Evolutionary conservation across 2,329 filamentous ascomycete species (phyloP), one percentile per base, ranked within the genome.

Genomic region (Paramyrothecium sp.): DNA sequence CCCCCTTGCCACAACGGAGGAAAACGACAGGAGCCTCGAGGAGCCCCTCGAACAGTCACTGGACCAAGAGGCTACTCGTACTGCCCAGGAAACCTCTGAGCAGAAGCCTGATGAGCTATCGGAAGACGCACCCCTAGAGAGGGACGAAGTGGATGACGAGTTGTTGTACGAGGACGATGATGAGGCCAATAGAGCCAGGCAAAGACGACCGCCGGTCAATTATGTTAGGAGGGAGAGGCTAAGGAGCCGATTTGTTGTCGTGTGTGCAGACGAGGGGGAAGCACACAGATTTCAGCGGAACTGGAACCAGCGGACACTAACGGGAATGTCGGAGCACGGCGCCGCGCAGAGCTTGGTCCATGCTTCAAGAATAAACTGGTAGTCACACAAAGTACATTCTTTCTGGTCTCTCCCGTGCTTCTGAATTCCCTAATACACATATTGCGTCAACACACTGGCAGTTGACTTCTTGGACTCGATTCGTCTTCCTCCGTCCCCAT

Each of bases 231-330:
- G 52, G 33, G 60, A 63, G 23, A 66, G 63, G 47, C 53, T 64
- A 2, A 34, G 54, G 20, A 57, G 63, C 4, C 68, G 71, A 5
- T 77, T 75, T 56, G 59, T 75, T 26, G 51, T 77, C 10, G 65
- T 68, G 2, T 75, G 69, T 56, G 60, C 65, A 17, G 66, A 67
- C 33, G 64, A 69, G 3, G 58, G 59, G 20, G 70, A 74, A 48
- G 76, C 75, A 2, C 67, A 72, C 59, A 67, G 75, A 16, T 78
- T 78, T 56, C 71, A 76, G 49, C 70, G 75, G n/a, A 61, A 61
- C 52, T 78, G 76, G 76, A 77, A 78, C 54, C 66, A 69, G 53
- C 71, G 71, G 23, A 65, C 62, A 51, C 54, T 76, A 5, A 60
- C 61, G 7, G 60, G 55, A 21, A 60, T 51, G 7, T 55, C 53